A percentile compares a stretch with the other conserved stretches of the same genome.
Conservation (phyloP, 331 rosid species). For the Arachis monticola region DNA sequence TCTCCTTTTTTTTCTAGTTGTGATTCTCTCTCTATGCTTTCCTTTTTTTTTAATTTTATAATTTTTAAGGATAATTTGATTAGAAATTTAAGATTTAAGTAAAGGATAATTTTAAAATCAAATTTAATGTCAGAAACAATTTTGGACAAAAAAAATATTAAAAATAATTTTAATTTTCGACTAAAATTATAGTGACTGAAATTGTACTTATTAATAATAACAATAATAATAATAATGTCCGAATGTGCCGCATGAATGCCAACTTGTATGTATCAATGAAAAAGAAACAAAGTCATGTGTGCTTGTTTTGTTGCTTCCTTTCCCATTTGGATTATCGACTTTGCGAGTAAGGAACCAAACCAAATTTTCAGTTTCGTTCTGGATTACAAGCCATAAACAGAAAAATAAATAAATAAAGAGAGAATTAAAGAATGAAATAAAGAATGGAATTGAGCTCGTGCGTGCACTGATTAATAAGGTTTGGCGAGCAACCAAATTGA, state of each 20-base stretch:
- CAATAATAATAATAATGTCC: background rate
- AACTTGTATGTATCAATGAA: background rate
- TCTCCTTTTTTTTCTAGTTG: too few species aligned
- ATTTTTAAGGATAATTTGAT: too few species aligned
- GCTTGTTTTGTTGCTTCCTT: conserved; percentile 4
- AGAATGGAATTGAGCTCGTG: background rate
- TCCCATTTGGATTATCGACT: background rate
- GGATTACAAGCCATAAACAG: conserved; percentile 20
- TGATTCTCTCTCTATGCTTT: too few species aligned
- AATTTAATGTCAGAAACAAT: too few species aligned
- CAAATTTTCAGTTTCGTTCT: background rate
- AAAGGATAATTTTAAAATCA: too few species aligned
- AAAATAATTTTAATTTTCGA: too few species aligned
- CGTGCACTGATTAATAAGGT: background rate
- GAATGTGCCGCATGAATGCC: background rate
- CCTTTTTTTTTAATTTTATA: too few species aligned
- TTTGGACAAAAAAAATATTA: too few species aligned
- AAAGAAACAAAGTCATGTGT: background rate
- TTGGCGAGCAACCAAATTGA: conserved; percentile 28
- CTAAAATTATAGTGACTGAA: too few species aligned
- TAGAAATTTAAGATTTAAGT: too few species aligned
- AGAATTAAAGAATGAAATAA: too few species aligned
- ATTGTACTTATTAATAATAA: too few species aligned
- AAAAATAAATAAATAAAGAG: background rate
- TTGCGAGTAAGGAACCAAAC: background rate